Conservation (phyloP, 2,329 filamentous ascomycete species). For the Trichoderma citrinoviride region DNA sequence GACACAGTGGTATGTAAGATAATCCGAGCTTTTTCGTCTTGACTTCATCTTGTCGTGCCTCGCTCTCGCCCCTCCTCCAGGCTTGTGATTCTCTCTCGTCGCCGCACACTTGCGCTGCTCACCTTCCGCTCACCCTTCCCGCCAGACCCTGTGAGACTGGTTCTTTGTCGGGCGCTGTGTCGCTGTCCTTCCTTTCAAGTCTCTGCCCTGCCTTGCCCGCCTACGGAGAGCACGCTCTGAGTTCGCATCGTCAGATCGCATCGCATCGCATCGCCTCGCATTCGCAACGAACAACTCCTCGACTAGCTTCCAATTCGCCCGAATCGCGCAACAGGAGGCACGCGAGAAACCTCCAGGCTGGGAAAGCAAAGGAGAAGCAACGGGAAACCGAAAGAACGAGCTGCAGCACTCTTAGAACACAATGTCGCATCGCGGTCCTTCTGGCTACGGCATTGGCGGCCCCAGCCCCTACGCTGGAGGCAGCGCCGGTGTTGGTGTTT, state of each 20-base stretch:
- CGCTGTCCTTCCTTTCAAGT: neutral
- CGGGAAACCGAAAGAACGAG: neutral
- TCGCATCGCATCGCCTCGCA: slow-evolving; percentile 5
- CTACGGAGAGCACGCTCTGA: neutral
- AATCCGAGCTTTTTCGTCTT: slow-evolving; percentile 26
- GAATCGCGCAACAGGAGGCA: neutral
- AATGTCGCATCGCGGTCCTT: slow-evolving; percentile 58
- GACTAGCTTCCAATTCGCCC: neutral
- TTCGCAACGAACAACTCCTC: neutral
- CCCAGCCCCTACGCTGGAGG: slow-evolving; percentile 61
- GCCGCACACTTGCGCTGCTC: slow-evolving; percentile 17
- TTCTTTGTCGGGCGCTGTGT: neutral
- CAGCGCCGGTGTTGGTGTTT: slow-evolving; percentile 47
- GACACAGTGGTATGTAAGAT: slow-evolving; percentile 37
- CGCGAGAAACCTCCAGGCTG: neutral
- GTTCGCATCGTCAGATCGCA: neutral
- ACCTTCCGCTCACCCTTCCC: neutral
- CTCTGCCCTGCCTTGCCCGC: neutral
- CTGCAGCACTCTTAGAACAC: neutral
- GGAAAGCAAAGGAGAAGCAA: neutral
- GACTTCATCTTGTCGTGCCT: neutral
- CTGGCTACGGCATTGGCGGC: slow-evolving; percentile 79
- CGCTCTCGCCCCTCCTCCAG: slow-evolving; percentile 8
- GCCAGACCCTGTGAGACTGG: neutral
- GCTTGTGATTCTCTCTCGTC: neutral